Percentiles rank a stretch among this genome's conserved stretches.
phyloP scores from a whole-genome alignment of 2,329 filamentous ascomycete genomes.

The Incumbomyces delicatus region DNA sequence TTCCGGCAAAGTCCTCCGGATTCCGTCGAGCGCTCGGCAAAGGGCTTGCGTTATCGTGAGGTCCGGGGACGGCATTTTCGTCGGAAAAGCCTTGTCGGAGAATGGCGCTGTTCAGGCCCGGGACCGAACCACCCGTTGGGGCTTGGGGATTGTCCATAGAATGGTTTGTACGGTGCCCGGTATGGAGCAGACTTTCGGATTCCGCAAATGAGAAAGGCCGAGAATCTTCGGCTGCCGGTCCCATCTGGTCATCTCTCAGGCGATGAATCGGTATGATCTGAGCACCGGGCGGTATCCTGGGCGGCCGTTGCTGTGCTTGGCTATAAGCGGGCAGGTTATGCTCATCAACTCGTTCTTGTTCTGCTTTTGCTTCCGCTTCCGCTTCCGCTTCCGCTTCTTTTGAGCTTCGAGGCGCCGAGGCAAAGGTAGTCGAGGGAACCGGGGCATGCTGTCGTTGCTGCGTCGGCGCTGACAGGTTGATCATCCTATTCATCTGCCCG shows the following conservation, averaged over 20 bases:
- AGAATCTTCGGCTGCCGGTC: background rate
- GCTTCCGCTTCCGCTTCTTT: background rate
- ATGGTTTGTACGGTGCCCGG: background rate
- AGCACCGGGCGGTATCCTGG: background rate
- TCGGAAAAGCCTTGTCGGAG: background rate
- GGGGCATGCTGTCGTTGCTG: constrained; percentile 1
- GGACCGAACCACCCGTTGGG: background rate
- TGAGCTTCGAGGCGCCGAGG: background rate
- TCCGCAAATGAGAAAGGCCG: constrained; percentile 5
- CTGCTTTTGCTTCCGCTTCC: constrained; percentile 1
- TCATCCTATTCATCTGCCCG: background rate
- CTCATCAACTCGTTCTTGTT: background rate
- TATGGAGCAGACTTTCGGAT: constrained; percentile 1
- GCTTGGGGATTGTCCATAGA: background rate
- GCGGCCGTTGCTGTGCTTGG: background rate
- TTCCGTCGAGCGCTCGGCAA: constrained; percentile 16
- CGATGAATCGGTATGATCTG: constrained; percentile 5
- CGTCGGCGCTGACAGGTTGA: background rate
- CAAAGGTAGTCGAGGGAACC: background rate
- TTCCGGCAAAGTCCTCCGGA: constrained; percentile 11
- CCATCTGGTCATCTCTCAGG: background rate
- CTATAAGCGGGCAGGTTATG: background rate
- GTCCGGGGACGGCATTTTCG: background rate
- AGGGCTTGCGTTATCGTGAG: constrained; percentile 10
- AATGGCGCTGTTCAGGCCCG: background rate